A percentile compares a stretch with the other conserved stretches of the same genome.
Evolutionary conservation across 176 grass and related monocot genomes (phyloP).

Genomic region (Triticum turgidum): DNA sequence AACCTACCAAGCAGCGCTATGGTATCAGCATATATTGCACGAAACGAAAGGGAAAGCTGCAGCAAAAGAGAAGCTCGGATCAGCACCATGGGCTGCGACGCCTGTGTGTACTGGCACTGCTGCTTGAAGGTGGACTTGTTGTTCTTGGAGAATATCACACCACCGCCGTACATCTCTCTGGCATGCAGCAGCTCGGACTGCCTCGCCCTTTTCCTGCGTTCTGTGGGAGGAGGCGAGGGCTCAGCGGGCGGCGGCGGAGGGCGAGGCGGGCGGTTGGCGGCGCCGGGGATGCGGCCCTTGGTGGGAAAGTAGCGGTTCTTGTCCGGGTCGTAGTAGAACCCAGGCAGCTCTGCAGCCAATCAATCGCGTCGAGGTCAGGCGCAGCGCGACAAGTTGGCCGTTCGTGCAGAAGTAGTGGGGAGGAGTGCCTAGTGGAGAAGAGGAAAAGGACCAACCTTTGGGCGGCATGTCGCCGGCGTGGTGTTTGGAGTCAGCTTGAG

Average conservation of each 20-base stretch:
- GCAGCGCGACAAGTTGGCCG: background rate
- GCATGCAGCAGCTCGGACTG: constrained; percentile 47
- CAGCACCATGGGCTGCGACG: constrained; percentile 53
- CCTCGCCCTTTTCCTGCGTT: constrained; percentile 46
- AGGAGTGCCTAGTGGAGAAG: background rate
- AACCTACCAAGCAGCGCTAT: constrained; percentile 25
- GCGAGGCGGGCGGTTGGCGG: constrained; percentile 31
- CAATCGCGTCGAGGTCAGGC: background rate
- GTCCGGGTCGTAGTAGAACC: constrained; percentile 70
- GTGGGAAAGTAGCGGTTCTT: constrained; percentile 91
- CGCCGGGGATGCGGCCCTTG: constrained; percentile 63
- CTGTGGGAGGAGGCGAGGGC: background rate
- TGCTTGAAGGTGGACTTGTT: constrained; percentile 47
- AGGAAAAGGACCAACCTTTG: constrained; percentile 29
- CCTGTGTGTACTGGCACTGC: constrained; percentile 60
- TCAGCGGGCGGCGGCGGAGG: background rate
- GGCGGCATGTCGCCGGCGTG: constrained; percentile 43
- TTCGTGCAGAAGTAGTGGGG: background rate
- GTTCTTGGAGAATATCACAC: constrained; percentile 44
- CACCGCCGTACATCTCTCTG: constrained; percentile 66
- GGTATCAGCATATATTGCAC: background rate
- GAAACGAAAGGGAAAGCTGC: background rate
- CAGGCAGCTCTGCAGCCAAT: constrained; percentile 59
- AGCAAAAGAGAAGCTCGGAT: background rate
- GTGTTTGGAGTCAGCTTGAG: background rate